A percentile compares a stretch with the other conserved stretches of the same genome.
These are phyloP conservation scores for Malassezia nana DNA, from an alignment of 1,284 basidiomycete species.

Conservation along the genomic window DNA sequence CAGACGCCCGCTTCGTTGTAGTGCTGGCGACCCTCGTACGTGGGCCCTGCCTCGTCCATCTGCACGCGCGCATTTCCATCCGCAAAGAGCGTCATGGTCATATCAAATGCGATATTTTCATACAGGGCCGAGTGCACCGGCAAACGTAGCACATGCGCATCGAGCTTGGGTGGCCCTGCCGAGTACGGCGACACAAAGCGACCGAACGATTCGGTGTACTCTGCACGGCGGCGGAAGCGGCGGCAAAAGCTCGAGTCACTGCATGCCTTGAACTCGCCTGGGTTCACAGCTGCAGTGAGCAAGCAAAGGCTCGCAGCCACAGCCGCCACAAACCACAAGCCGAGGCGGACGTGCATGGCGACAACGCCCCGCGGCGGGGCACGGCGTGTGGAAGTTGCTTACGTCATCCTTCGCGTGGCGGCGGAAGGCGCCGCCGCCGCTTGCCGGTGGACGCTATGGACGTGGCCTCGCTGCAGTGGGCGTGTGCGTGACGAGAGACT, in stretches of 20 bases:
- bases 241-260: constrained; percentile 45
- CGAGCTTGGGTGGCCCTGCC: not conserved
- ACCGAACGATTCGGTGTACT: constrained; percentile 28
- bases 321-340: not conserved
- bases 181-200: constrained; percentile 35
- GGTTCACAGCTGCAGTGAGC: constrained; percentile 14
- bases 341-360: not conserved
- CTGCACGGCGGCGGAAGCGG: constrained; percentile 35
- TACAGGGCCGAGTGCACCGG: constrained; percentile 34
- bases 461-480: constrained; percentile 15
- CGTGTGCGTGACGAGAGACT: constrained; percentile 14
- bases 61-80: constrained; percentile 40
- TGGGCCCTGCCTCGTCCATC: constrained; percentile 34
- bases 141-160: constrained; percentile 19
- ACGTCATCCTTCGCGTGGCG: not conserved
- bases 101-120: constrained; percentile 33
- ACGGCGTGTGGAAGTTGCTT: no score
- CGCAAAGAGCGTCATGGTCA: constrained; percentile 31
- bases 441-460: constrained; percentile 7
- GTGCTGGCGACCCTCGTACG: constrained; percentile 33
- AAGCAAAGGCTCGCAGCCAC: not conserved
- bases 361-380: no score
- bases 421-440: not conserved
- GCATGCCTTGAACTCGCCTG: constrained; percentile 44
- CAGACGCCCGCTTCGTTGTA: constrained; percentile 39